Evolutionary conservation across 768 basidiomycete genomes (phyloP).

Genomic region (Pleurotus ostreatus): DNA sequence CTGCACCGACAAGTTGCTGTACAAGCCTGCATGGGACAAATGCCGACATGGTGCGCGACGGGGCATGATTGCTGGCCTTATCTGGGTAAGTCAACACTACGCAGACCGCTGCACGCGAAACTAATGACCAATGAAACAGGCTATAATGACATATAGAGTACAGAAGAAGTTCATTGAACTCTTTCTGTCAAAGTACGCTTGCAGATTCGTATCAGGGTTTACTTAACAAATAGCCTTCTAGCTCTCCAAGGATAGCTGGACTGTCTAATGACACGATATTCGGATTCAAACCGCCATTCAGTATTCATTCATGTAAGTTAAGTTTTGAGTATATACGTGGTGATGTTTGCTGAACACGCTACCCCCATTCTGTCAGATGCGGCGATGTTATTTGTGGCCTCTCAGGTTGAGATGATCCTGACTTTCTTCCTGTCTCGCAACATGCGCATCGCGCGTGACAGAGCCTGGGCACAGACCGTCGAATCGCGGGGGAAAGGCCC

Average conservation of each 20-base stretch:
- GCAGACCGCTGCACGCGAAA: background rate
- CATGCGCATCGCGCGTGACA: conserved; percentile 71
- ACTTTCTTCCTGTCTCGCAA: conserved; percentile 83
- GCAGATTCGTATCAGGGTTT: background rate
- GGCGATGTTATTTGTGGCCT: conserved; percentile 65
- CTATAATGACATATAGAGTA: conserved; percentile 62
- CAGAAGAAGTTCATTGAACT: conserved; percentile 64
- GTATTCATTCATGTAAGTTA: conserved; percentile 61
- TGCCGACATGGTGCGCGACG: conserved; percentile 73
- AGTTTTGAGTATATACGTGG: background rate
- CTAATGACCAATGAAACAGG: conserved; percentile 31
- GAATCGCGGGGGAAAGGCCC: conserved; percentile 75
- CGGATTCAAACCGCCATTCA: conserved; percentile 64
- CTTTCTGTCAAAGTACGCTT: conserved; percentile 60
- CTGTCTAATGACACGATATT: conserved; percentile 61
- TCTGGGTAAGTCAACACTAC: conserved; percentile 50
- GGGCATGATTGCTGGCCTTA: conserved; percentile 62
- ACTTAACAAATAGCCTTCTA: conserved; percentile 17
- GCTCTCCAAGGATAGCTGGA: conserved; percentile 61
- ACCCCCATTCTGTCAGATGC: conserved; percentile 47
- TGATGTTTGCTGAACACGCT: background rate
- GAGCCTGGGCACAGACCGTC: conserved; percentile 82
- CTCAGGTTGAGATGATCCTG: conserved; percentile 72
- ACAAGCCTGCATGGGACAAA: conserved; percentile 79
- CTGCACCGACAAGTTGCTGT: conserved; percentile 66